Evolutionary conservation across 2,329 filamentous ascomycete genomes (phyloP), one percentile per base, ranked within the genome.

Genomic region (Juglanconis oblonga): DNA sequence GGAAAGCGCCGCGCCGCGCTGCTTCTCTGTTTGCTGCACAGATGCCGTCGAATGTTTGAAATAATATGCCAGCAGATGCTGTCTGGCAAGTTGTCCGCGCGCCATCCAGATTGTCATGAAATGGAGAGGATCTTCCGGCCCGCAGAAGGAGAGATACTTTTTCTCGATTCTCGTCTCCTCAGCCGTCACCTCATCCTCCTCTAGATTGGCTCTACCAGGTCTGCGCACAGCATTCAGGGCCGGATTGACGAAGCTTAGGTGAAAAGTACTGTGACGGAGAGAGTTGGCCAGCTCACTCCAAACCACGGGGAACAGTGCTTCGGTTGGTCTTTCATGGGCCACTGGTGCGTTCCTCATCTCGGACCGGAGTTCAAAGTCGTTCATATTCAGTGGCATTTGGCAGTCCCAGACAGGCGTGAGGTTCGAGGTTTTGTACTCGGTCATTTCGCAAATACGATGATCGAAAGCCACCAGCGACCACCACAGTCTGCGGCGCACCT

Each of bases 401-500:
- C 79, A 81, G 58, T 80, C 73, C 76, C 76, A 79, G 0, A 67
- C 69, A 0, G 76, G 75, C 2, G 57, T 52, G 1, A 78, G 64
- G 0, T 61, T 64, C 0, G 70, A 62, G 4, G 64, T 62, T 9
- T 72, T 73, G 44, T 67, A 72, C 33, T 78, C 73, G 1, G 77
- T 68, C 61, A 87, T 67, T 64, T 87, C 84, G 64, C 79, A 72
- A 11, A 85, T 77, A 14, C 86, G 83, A 50, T 71, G 70, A 65
- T 89, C 86, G 58, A 87, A 83, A 3, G 82, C 68, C 0, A 82
- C 70, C 0, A 89, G 70, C 0, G 82, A 76, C 85, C 85, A 88
- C 85, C 85, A 88, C 0, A 88, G 75, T 38, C 85, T 73, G 35
- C 85, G 79, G 11, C 84, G 79, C 74, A 87, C 78, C 70, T 88